phyloP scores from a whole-genome alignment of 306 rosid genomes.

The Cajanus cajan region DNA sequence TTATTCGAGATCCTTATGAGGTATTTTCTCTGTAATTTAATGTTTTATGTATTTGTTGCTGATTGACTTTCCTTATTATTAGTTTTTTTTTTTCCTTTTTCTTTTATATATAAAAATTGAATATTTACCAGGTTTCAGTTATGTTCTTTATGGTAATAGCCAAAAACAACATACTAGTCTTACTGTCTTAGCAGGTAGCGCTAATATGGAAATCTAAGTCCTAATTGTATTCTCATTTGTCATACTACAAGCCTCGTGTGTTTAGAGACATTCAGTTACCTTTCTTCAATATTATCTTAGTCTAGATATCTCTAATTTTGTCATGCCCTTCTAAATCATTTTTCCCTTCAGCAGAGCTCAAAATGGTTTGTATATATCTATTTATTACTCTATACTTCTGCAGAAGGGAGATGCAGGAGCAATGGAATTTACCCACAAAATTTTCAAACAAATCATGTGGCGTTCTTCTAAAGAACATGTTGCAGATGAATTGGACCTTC shows the following conservation, averaged over 20 bases:
- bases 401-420: constrained; percentile 83
- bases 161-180: neutral
- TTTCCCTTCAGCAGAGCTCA: neutral
- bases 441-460: constrained; percentile 95
- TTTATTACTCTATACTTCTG: constrained; percentile 30
- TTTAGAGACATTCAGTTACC: neutral
- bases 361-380: neutral
- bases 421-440: constrained; percentile 68
- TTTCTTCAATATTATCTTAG: neutral
- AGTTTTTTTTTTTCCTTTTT: neutral
- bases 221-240: constrained; percentile 9
- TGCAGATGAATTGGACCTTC: constrained; percentile 90
- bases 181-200: neutral
- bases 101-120: constrained; percentile 1
- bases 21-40: constrained; percentile 38
- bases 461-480: constrained; percentile 81
- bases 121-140: neutral
- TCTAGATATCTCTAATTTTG: constrained; percentile 19
- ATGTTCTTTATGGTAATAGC: constrained; percentile 2
- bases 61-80: constrained; percentile 13
- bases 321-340: neutral
- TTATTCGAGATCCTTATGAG: constrained; percentile 91
- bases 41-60: constrained; percentile 11
- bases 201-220: neutral
- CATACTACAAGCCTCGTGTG: constrained; percentile 12